Evolutionary conservation across 2,329 filamentous ascomycete genomes (phyloP).

Genomic region (Colletotrichum kahawae): DNA sequence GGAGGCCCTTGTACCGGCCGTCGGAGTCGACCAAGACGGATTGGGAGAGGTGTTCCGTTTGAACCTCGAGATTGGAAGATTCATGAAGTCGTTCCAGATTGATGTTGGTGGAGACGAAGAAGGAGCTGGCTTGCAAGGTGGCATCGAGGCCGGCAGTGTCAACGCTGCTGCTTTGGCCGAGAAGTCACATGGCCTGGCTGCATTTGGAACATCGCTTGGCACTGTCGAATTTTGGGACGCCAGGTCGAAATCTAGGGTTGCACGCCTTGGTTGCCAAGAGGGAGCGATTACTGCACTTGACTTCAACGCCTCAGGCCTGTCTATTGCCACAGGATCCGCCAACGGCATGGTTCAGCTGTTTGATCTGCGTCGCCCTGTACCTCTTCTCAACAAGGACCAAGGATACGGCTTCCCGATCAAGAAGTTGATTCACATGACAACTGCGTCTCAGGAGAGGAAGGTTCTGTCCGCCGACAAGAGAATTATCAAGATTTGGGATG

Average conservation of each 20-base stretch:
- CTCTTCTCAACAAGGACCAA: conserved; percentile 90
- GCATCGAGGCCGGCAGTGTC: conserved; percentile 83
- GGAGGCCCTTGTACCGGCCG: conserved; percentile 85
- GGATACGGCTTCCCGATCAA: conserved; percentile 94
- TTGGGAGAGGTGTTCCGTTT: conserved; percentile 91
- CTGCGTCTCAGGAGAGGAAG: conserved; percentile 79
- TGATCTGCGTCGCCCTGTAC: conserved; percentile 86
- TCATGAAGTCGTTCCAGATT: conserved; percentile 92
- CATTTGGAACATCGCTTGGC: conserved; percentile 93
- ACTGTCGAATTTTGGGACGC: conserved; percentile 98
- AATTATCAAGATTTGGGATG: conserved; percentile 97
- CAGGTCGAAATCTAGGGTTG: conserved; percentile 80
- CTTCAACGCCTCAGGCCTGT: conserved; percentile 84
- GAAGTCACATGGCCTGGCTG: conserved; percentile 84
- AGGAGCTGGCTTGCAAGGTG: conserved; percentile 81
- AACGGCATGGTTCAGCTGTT: conserved; percentile 89
- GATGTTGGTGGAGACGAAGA: conserved; percentile 83
- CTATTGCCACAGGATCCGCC: conserved; percentile 85
- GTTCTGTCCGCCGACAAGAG: conserved; percentile 91
- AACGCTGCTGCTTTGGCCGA: conserved; percentile 89
- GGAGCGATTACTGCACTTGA: conserved; percentile 86
- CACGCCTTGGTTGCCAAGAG: conserved; percentile 71
- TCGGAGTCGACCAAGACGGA: conserved; percentile 85
- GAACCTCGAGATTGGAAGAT: conserved; percentile 89
- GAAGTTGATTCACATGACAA: conserved; percentile 77